Evolutionary conservation across 2,329 filamentous ascomycete species (phyloP).

Genomic region (Blumeriella jaapii): DNA sequence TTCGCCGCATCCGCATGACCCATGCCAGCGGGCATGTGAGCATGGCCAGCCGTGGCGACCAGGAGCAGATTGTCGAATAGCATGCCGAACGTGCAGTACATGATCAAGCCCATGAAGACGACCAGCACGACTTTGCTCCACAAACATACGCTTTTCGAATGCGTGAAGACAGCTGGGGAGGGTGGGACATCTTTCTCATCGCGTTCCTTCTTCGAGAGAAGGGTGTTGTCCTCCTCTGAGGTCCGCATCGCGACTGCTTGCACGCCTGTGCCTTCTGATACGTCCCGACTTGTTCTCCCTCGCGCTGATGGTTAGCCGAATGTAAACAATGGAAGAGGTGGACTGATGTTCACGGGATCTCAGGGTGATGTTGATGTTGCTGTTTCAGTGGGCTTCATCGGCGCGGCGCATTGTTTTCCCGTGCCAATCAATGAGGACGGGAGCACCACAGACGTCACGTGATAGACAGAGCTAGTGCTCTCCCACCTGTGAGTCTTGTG

Average conservation of each 20-base stretch:
- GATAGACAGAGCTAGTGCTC: too few species aligned
- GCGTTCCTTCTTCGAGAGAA: background rate
- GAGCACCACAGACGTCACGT: too few species aligned
- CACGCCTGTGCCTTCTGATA: background rate
- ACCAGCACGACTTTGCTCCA: slow-evolving; percentile 5
- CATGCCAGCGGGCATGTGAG: background rate
- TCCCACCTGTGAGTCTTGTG: too few species aligned
- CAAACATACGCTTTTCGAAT: slow-evolving; percentile 2
- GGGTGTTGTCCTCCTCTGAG: slow-evolving; percentile 1
- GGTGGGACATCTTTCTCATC: slow-evolving; percentile 2
- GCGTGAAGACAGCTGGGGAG: background rate
- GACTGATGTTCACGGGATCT: too few species aligned
- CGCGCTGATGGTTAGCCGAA: background rate
- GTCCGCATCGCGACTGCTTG: background rate
- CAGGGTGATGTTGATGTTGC: too few species aligned
- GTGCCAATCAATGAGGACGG: too few species aligned
- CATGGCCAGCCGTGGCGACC: slow-evolving; percentile 5
- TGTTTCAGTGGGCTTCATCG: too few species aligned
- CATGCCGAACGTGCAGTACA: slow-evolving; percentile 17
- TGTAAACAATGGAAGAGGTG: too few species aligned
- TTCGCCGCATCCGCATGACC: background rate
- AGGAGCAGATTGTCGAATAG: slow-evolving; percentile 10
- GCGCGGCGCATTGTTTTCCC: too few species aligned
- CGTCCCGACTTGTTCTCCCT: background rate
- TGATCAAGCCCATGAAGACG: slow-evolving; percentile 4